A percentile compares a stretch with the other conserved stretches of the same genome.
phyloP scores from a whole-genome alignment of 768 basidiomycete species.

The Phanerodontia chrysosporium region DNA sequence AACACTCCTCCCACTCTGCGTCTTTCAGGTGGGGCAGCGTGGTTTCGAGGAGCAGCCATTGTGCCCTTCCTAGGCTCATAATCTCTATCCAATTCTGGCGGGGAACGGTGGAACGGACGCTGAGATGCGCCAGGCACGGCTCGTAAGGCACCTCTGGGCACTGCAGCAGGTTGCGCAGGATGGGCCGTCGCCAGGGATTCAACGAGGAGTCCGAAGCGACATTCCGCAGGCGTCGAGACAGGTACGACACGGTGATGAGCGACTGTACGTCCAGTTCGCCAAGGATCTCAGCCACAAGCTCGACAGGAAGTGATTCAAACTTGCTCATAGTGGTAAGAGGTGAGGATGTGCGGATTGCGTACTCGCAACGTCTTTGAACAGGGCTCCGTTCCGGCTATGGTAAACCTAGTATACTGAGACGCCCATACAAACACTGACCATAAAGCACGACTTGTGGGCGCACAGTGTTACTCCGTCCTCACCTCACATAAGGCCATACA shows the following conservation, averaged over 20 bases:
- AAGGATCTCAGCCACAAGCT: conserved; percentile 70
- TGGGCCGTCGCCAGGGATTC: conserved; percentile 75
- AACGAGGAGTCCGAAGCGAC: conserved; percentile 61
- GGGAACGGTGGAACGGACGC: conserved; percentile 61
- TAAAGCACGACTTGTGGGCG: neutral
- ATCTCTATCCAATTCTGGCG: conserved; percentile 80
- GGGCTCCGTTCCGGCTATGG: neutral
- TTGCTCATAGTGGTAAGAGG: neutral
- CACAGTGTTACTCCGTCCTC: neutral
- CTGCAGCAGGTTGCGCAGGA: conserved; percentile 50
- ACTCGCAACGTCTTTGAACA: neutral
- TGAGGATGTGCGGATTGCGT: neutral
- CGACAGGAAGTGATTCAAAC: conserved; percentile 62
- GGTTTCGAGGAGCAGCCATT: conserved; percentile 62
- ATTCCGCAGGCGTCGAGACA: conserved; percentile 54
- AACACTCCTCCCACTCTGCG: conserved; percentile 73
- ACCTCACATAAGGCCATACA: neutral
- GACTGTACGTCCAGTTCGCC: conserved; percentile 62
- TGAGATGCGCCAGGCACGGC: conserved; percentile 49
- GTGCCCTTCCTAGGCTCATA: conserved; percentile 53
- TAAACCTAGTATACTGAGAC: neutral
- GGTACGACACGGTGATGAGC: conserved; percentile 52
- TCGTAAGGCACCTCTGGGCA: conserved; percentile 37
- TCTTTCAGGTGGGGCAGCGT: conserved; percentile 65
- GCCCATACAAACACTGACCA: neutral